Conservation (phyloP, 2,329 filamentous ascomycete genomes). For the Bipolaris cookei region DNA sequence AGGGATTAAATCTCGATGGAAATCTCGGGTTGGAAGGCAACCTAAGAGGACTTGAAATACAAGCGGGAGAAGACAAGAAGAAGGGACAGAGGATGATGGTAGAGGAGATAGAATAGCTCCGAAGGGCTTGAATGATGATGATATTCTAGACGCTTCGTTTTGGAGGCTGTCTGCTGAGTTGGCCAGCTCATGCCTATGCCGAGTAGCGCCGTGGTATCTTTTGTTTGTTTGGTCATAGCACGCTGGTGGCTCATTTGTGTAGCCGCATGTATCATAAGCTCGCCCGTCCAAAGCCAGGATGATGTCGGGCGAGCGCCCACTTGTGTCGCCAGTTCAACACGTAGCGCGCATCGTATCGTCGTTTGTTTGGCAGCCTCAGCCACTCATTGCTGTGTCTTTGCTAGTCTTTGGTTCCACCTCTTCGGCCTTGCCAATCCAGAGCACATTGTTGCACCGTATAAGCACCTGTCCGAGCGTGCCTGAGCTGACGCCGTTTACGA, state of each 20-base stretch:
- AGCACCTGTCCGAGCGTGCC: slow-evolving; percentile 88
- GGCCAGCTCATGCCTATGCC: slow-evolving; percentile 15
- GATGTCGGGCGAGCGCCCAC: neutral
- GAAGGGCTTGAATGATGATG: slow-evolving; percentile 1
- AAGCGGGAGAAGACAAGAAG: slow-evolving; percentile 28
- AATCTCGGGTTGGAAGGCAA: slow-evolving; percentile 44
- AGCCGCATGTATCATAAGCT: neutral
- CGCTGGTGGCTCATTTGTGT: slow-evolving; percentile 3
- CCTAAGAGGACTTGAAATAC: slow-evolving; percentile 56
- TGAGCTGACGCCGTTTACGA: slow-evolving; percentile 83
- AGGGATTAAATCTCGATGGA: slow-evolving; percentile 27
- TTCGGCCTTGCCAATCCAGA: slow-evolving; percentile 76
- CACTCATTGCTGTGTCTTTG: slow-evolving; percentile 51
- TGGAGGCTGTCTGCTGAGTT: slow-evolving; percentile 13
- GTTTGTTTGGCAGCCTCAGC: slow-evolving; percentile 33
- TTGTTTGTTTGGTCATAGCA: slow-evolving; percentile 11
- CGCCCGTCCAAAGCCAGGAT: neutral
- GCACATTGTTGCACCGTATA: slow-evolving; percentile 98
- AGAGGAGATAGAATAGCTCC: slow-evolving; percentile 65
- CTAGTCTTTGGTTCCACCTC: slow-evolving; percentile 52
- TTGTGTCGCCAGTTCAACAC: neutral
- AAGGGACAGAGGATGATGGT: slow-evolving; percentile 47
- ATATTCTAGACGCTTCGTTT: slow-evolving; percentile 10
- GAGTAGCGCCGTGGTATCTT: slow-evolving; percentile 23
- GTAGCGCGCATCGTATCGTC: slow-evolving; percentile 6